phyloP scores from a whole-genome alignment of 352 stramenopile species.

The Phytophthora meadii region DNA sequence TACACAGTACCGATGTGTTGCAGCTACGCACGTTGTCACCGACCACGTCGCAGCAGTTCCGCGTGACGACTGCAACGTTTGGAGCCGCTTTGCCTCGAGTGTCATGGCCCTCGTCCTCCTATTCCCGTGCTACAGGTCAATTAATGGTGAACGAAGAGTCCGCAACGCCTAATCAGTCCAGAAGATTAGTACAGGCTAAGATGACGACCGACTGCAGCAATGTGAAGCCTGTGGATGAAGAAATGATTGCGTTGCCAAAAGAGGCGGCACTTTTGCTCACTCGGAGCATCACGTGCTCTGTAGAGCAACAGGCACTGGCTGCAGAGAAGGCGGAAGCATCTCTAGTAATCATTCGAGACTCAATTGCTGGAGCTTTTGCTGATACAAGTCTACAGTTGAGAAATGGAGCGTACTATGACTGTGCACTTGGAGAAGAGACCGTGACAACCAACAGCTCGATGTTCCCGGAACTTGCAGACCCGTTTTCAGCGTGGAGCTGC shows the following conservation, averaged over 20 bases:
- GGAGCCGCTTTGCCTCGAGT: conserved; percentile 29
- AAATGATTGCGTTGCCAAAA: conserved; percentile 3
- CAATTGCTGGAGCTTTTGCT: conserved; percentile 47
- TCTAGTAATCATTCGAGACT: conserved; percentile 62
- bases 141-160: conserved; percentile 11
- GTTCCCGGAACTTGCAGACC: conserved; percentile 39
- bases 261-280: conserved; percentile 51
- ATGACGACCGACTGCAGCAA: conserved; percentile 28
- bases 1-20: conserved; percentile 28
- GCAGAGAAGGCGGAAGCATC: conserved; percentile 42
- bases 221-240: conserved; percentile 2
- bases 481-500: conserved; percentile 33
- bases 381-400: conserved; percentile 18
- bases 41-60: conserved; percentile 37
- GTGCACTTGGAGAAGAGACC: conserved; percentile 40
- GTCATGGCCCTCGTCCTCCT: conserved; percentile 25
- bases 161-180: conserved; percentile 16
- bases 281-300: conserved; percentile 54
- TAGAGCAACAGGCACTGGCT: conserved; percentile 53
- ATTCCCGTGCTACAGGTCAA: conserved; percentile 10
- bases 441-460: conserved; percentile 49
- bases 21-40: conserved; percentile 25
- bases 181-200: conserved; percentile 22
- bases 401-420: conserved; percentile 51
- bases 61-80: conserved; percentile 38